Evolutionary conservation across 2,329 filamentous ascomycete species (phyloP).

Genomic region (Cercospora beticola): DNA sequence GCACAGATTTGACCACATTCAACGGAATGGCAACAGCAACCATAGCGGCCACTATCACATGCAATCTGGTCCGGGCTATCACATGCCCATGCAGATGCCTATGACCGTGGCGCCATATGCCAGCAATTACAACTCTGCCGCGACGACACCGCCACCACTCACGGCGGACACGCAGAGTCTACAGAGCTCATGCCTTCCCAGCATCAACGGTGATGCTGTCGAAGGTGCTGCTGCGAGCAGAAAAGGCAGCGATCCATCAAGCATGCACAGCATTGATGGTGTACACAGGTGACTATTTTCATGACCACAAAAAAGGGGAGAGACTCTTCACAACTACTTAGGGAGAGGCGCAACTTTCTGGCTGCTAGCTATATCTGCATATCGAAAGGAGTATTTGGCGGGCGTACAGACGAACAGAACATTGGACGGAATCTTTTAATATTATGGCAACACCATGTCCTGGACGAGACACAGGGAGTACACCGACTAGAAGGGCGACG

Average conservation of each 20-base stretch:
- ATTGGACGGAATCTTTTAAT: background rate
- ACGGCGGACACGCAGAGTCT: conserved; percentile 32
- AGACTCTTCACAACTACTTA: background rate
- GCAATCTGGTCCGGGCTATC: conserved; percentile 11
- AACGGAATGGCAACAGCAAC: conserved; percentile 18
- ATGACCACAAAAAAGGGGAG: background rate
- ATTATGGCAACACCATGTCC: background rate
- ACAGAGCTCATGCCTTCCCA: conserved; percentile 32
- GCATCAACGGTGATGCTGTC: conserved; percentile 38
- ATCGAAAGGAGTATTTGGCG: background rate
- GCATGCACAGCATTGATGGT: conserved; percentile 19
- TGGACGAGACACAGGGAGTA: background rate
- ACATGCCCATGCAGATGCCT: conserved; percentile 13
- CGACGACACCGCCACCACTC: conserved; percentile 33
- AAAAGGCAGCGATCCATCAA: conserved; percentile 31
- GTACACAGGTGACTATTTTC: conserved; percentile 19
- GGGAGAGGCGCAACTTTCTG: background rate
- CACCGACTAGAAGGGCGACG: background rate
- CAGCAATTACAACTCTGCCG: conserved; percentile 32
- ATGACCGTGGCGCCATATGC: conserved; percentile 22
- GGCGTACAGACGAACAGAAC: background rate
- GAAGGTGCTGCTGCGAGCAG: conserved; percentile 35
- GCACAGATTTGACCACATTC: conserved; percentile 41
- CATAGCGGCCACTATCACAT: conserved; percentile 4
- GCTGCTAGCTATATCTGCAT: background rate